Base-by-base conservation (phyloP, 2,329 filamentous ascomycete species). In the Talaromyces sp. region DNA sequence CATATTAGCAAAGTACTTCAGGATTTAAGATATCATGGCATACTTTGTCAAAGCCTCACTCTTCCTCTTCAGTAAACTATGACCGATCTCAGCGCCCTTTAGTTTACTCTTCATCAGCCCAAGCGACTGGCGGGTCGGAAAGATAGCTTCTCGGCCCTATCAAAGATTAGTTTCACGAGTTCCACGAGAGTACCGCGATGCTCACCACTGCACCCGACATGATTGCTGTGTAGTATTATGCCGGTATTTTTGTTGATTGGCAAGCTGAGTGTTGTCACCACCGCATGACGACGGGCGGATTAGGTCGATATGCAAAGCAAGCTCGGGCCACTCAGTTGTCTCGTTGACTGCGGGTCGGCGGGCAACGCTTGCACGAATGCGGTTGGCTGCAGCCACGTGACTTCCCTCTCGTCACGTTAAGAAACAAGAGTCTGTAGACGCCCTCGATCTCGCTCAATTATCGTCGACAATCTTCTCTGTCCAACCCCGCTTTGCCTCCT, bases 41-140 rank as follows among this genome's bases (percentile, higher is more conserved):
- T 83, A 95, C 91, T 99, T 99, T 66, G 94, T 99, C 64, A 99
- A 81, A 68, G 94, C 94, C 79, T 99, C 94, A 76, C 92, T 97
- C 83, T 99, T 99, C 72, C 94, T 85, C 83, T 99, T 99, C 65
- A 99, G 81, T 74, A 99, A 81, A 76, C 90, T 96, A 80, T 99
- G 93, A 54, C 94, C 94, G 52, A 86, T 91, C 76, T 93, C 89
- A 59, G 90, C 90, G 64, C 90, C 93, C 82, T 97, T 97, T 73
- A 99, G 87, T 83, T 99, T 99, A 66, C 88, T 87, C 80, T 97
- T 97, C 93, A 99, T 99, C 73, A 95, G 79, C 66, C 92, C 92
- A 79, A 99, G 83, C 75, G 92, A 96, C 82, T 99, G 94, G 72
- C 94, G 91, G 74, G 94, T 99, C 71, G 94, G 91, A 79, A 99